phyloP scores from a whole-genome alignment of 495 filamentous ascomycete genomes.

The Aspergillus kassunensis region DNA sequence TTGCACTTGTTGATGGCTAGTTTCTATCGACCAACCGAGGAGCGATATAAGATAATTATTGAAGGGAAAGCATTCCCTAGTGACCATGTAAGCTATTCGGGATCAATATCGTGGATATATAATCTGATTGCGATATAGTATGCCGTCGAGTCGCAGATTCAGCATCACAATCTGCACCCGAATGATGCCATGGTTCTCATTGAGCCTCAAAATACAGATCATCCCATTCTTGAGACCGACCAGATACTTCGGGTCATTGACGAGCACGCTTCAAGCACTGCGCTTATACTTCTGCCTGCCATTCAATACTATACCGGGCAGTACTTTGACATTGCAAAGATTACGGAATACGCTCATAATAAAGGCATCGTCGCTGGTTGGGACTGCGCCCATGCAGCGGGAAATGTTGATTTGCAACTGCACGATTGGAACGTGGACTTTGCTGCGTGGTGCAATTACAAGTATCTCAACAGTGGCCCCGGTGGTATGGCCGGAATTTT shows the following conservation, averaged over 20 bases:
- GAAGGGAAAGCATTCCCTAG: slow-evolving; percentile 94
- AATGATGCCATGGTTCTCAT: slow-evolving; percentile 72
- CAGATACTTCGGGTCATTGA: slow-evolving; percentile 75
- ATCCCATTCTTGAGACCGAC: slow-evolving; percentile 59
- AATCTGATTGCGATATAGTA: slow-evolving; percentile 52
- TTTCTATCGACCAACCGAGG: slow-evolving; percentile 77
- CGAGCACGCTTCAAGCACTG: slow-evolving; percentile 68
- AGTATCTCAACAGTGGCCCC: slow-evolving; percentile 91
- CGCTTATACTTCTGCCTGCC: slow-evolving; percentile 80
- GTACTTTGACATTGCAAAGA: slow-evolving; percentile 77
- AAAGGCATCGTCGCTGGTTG: slow-evolving; percentile 80
- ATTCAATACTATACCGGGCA: slow-evolving; percentile 97
- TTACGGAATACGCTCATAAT: slow-evolving; percentile 75
- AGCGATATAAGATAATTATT: slow-evolving; percentile 82
- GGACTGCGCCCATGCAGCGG: slow-evolving; percentile 93
- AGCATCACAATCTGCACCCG: slow-evolving; percentile 67
- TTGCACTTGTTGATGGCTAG: slow-evolving; percentile 86
- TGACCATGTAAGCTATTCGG: slow-evolving; percentile 62
- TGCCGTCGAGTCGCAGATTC: slow-evolving; percentile 82
- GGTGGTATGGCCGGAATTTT: slow-evolving; percentile 85
- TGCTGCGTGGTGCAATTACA: slow-evolving; percentile 96
- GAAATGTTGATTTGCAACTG: slow-evolving; percentile 78
- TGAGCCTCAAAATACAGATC: slow-evolving; percentile 51
- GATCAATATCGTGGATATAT: not conserved
- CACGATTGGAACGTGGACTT: slow-evolving; percentile 96